Conservation (phyloP, 495 filamentous ascomycete species). For the Penicillium goetzii region DNA sequence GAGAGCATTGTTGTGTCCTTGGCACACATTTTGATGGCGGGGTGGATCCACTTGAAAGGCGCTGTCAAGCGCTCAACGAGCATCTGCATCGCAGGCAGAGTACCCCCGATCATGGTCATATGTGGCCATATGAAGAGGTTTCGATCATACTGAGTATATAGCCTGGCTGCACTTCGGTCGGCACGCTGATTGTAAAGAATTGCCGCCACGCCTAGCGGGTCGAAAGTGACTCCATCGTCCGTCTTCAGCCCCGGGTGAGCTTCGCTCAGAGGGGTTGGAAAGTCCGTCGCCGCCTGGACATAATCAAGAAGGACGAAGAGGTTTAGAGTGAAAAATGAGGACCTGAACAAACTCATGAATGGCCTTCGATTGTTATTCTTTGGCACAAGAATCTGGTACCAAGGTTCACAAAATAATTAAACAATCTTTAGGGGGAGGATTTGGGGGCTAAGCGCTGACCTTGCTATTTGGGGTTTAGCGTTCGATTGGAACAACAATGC, state of each 20-base stretch:
- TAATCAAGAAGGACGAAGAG: not conserved
- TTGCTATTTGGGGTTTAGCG: constrained; percentile 2
- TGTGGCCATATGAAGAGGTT: constrained; percentile 37
- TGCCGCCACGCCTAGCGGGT: constrained; percentile 38
- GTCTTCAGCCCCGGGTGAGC: constrained; percentile 12
- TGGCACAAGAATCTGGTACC: not conserved
- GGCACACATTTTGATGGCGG: constrained; percentile 34
- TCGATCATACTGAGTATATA: constrained; percentile 36
- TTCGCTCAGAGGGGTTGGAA: constrained; percentile 10
- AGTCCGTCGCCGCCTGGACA: constrained; percentile 4
- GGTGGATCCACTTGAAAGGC: constrained; percentile 28
- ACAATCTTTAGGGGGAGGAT: not conserved
- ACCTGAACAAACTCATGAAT: not conserved
- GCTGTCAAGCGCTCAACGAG: constrained; percentile 35
- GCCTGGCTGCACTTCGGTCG: constrained; percentile 29
- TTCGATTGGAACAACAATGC: not conserved
- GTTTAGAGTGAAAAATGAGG: not conserved
- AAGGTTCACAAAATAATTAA: not conserved
- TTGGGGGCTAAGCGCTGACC: not conserved
- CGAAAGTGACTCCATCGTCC: constrained; percentile 30
- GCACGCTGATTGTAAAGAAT: constrained; percentile 37
- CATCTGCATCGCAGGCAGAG: constrained; percentile 34
- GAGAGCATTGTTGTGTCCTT: constrained; percentile 33
- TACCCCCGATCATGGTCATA: constrained; percentile 37
- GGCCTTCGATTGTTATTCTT: not conserved